Conservation (phyloP, 169 alveolate genomes). For the Eimeria zaria region DNA sequence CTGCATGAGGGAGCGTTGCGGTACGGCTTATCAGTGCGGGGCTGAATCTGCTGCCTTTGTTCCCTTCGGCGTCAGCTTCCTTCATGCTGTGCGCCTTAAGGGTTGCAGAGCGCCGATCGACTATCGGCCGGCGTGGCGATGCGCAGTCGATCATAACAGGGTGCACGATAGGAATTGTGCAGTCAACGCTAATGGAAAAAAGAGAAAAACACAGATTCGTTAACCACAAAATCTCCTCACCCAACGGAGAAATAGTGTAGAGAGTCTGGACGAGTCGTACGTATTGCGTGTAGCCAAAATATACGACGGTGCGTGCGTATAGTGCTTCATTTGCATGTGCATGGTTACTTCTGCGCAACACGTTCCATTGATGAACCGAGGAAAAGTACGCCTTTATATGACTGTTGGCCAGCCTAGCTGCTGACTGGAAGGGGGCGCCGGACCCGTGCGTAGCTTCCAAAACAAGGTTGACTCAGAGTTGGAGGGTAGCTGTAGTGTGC, state of each 20-base stretch:
- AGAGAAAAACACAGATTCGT: neutral
- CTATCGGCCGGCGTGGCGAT: neutral
- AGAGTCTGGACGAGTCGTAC: neutral
- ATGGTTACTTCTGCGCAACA: neutral
- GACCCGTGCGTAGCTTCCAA: neutral
- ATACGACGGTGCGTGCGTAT: neutral
- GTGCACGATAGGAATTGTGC: neutral
- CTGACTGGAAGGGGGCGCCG: neutral
- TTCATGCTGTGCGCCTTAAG: neutral
- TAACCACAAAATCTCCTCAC: neutral
- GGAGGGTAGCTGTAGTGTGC: no score
- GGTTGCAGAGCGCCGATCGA: neutral
- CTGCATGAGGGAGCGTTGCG: neutral
- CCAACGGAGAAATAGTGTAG: neutral
- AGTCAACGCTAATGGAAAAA: neutral
- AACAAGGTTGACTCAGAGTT: neutral
- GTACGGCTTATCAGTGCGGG: no score
- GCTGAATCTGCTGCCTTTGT: no score
- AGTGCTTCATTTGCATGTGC: neutral
- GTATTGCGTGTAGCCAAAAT: neutral
- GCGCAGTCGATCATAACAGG: neutral
- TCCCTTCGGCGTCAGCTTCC: no score
- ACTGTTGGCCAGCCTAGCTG: neutral
- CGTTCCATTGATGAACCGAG: neutral
- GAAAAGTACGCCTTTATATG: neutral